A percentile compares a stretch with the other conserved stretches of the same genome.
Conservation (phyloP, 495 filamentous ascomycete genomes). For the Daldinia vernicosa region DNA sequence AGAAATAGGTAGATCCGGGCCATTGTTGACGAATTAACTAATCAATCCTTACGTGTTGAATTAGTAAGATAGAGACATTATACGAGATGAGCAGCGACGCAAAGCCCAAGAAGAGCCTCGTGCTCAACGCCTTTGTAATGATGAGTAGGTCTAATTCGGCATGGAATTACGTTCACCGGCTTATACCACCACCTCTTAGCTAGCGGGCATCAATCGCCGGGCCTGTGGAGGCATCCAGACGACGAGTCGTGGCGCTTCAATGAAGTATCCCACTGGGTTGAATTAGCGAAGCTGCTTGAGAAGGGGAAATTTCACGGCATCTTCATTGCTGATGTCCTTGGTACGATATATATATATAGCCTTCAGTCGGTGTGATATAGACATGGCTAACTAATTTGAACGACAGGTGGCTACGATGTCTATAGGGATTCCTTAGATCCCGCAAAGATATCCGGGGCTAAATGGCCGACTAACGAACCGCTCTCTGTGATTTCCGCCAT, state of each 20-base stretch:
- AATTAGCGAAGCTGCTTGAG: conserved; percentile 65
- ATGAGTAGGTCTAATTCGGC: conserved; percentile 48
- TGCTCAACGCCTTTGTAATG: conserved; percentile 73
- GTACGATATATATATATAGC: conserved; percentile 28
- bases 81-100: conserved; percentile 15
- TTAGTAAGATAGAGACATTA: neutral
- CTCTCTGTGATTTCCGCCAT: conserved; percentile 57
- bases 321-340: conserved; percentile 67
- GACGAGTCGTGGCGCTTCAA: conserved; percentile 64
- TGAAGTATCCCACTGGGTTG: conserved; percentile 64
- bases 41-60: neutral
- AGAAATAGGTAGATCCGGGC: too few species aligned
- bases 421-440: conserved; percentile 68
- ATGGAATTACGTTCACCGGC: neutral
- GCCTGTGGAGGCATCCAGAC: conserved; percentile 67
- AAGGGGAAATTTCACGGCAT: conserved; percentile 68
- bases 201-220: conserved; percentile 70
- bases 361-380: neutral
- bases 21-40: neutral
- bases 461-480: conserved; percentile 71
- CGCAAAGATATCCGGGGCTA: conserved; percentile 66
- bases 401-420: conserved; percentile 67
- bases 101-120: conserved; percentile 63
- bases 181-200: conserved; percentile 44
- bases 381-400: neutral